A percentile compares a stretch with the other conserved stretches of the same genome.
Evolutionary conservation across 2,329 filamentous ascomycete genomes (phyloP).

Genomic region (Pleomassaria siparia): DNA sequence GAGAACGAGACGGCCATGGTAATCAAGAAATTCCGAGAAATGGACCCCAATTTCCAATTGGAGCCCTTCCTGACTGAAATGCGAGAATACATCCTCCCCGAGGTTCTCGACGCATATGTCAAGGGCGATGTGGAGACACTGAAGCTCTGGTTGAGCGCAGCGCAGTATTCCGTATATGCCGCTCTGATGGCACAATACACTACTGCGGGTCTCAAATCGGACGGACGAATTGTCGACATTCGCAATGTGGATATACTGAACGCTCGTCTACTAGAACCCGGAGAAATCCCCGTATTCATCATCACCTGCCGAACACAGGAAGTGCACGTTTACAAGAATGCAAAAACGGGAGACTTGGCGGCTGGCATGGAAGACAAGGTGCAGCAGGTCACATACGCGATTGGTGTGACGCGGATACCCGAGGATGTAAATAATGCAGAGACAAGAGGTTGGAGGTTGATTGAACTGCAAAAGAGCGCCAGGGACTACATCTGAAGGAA

Average conservation of each 20-base stretch:
- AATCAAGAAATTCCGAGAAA: slow-evolving; percentile 95
- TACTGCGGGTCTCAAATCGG: slow-evolving; percentile 87
- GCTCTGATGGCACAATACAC: slow-evolving; percentile 97
- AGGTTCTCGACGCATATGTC: slow-evolving; percentile 96
- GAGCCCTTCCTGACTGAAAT: slow-evolving; percentile 94
- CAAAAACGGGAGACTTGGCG: slow-evolving; percentile 84
- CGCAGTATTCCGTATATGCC: slow-evolving; percentile 94
- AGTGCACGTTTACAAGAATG: slow-evolving; percentile 93
- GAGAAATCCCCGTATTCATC: slow-evolving; percentile 93
- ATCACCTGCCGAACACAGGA: slow-evolving; percentile 96
- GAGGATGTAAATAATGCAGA: slow-evolving; percentile 97
- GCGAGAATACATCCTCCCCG: slow-evolving; percentile 95
- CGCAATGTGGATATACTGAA: slow-evolving; percentile 86
- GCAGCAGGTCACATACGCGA: slow-evolving; percentile 96
- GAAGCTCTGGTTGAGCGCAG: slow-evolving; percentile 93
- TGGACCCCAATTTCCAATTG: slow-evolving; percentile 92
- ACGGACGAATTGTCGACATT: slow-evolving; percentile 94
- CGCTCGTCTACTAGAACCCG: slow-evolving; percentile 78
- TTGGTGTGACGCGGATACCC: slow-evolving; percentile 88
- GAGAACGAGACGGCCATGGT: slow-evolving; percentile 98
- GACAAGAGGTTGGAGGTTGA: slow-evolving; percentile 93
- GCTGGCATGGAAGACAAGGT: slow-evolving; percentile 99
- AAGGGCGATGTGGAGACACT: slow-evolving; percentile 91
- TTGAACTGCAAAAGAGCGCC: slow-evolving; percentile 97
- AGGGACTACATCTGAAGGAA: slow-evolving; percentile 74